These are phyloP conservation scores for Tetrapisispora arboricola DNA, from an alignment of 805 yeast species.

Conservation along the genomic window DNA sequence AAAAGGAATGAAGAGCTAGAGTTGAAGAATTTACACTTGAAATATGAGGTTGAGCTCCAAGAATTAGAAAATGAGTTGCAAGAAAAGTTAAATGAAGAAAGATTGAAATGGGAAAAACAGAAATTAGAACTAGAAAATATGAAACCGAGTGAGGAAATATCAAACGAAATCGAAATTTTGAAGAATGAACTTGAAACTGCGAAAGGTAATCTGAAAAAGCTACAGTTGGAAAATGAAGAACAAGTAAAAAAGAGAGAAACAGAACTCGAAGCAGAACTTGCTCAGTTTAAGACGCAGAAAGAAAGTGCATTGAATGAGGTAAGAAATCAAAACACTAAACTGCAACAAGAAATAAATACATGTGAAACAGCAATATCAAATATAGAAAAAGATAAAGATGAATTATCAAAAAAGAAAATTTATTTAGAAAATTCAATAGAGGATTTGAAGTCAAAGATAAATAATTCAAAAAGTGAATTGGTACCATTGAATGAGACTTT, in stretches of 20 bases:
- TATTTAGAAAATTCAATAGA: slow-evolving; percentile 7
- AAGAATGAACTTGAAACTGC: slow-evolving; percentile 17
- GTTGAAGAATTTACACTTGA: slow-evolving; percentile 14
- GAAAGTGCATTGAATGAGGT: slow-evolving; percentile 12
- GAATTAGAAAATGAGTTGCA: slow-evolving; percentile 18
- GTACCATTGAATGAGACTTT: slow-evolving; percentile 17
- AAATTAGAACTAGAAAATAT: slow-evolving; percentile 19
- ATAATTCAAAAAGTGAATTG: slow-evolving; percentile 6
- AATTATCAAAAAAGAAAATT: slow-evolving; percentile 13
- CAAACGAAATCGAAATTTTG: slow-evolving; percentile 21
- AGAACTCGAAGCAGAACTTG: slow-evolving; percentile 15
- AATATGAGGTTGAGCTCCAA: slow-evolving; percentile 16
- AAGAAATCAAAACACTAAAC: slow-evolving; percentile 8
- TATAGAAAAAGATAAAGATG: slow-evolving; percentile 6
- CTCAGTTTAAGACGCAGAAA: slow-evolving; percentile 14
- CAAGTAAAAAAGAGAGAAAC: slow-evolving; percentile 7
- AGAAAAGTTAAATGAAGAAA: slow-evolving; percentile 10
- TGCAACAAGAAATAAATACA: slow-evolving; percentile 9
- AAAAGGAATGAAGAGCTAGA: slow-evolving; percentile 14
- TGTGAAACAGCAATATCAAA: slow-evolving; percentile 8
- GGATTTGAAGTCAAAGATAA: slow-evolving; percentile 5
- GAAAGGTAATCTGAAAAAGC: slow-evolving; percentile 6
- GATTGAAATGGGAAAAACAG: slow-evolving; percentile 14
- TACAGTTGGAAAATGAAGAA: slow-evolving; percentile 10
- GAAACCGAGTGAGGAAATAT: slow-evolving; percentile 25